phyloP scores from a whole-genome alignment of 2,329 filamentous ascomycete species.

The Hymenoscyphus fraxineus region DNA sequence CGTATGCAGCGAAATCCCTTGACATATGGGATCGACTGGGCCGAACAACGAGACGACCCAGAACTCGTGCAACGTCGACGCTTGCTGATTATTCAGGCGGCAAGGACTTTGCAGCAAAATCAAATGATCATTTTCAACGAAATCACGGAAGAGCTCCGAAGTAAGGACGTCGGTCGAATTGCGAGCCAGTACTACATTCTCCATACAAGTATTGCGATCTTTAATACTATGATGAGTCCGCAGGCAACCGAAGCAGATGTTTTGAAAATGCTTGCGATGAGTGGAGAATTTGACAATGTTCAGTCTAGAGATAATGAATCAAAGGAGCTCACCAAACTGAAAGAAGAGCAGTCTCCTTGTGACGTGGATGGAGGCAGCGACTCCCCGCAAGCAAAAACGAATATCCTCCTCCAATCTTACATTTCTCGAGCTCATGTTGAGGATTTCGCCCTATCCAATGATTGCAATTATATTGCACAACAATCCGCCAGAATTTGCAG shows the following conservation, averaged over 20 bases:
- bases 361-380: constrained; percentile 69
- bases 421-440: constrained; percentile 85
- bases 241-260: constrained; percentile 86
- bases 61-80: constrained; percentile 80
- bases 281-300: constrained; percentile 96
- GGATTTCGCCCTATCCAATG: constrained; percentile 89
- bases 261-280: constrained; percentile 94
- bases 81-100: constrained; percentile 83
- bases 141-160: constrained; percentile 82
- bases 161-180: constrained; percentile 94
- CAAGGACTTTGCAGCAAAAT: constrained; percentile 79
- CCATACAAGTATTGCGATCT: constrained; percentile 90
- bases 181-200: constrained; percentile 96
- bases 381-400: constrained; percentile 83
- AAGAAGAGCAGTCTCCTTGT: constrained; percentile 66
- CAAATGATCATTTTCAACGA: constrained; percentile 99
- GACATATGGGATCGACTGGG: constrained; percentile 92
- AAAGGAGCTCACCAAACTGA: constrained; percentile 75
- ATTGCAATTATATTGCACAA: constrained; percentile 91
- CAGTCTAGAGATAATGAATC: constrained; percentile 87
- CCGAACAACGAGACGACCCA: constrained; percentile 83
- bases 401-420: constrained; percentile 89
- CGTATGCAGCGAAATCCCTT: constrained; percentile 91
- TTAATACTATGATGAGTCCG: constrained; percentile 91
- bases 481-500: constrained; percentile 93